phyloP scores from a whole-genome alignment of 1,139 yeast species.

The Kurtzmaniella quercitrusa region DNA sequence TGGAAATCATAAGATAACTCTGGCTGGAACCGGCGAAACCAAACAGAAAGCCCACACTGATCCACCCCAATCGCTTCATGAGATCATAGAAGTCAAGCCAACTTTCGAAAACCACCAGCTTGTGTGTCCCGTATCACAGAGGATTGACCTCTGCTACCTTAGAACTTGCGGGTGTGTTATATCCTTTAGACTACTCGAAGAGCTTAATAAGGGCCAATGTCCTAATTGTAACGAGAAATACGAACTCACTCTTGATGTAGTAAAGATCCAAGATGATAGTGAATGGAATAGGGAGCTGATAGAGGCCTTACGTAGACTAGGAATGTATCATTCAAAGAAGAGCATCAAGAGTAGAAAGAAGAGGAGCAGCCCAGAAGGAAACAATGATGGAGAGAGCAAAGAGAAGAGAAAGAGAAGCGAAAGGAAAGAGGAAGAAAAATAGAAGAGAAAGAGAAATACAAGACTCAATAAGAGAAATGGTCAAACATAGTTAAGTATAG shows the following conservation, averaged over 20 bases:
- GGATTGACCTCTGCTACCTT: slow-evolving; percentile 23
- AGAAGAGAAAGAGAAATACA: neutral
- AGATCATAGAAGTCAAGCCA: slow-evolving; percentile 25
- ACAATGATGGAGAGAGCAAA: slow-evolving; percentile 2
- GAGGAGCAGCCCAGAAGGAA: slow-evolving; percentile 20
- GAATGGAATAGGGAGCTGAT: neutral
- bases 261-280: slow-evolving; percentile 11
- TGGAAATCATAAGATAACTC: too few relatives aligned
- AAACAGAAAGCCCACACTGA: neutral
- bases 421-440: slow-evolving; percentile 1
- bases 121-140: slow-evolving; percentile 48
- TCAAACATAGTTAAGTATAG: neutral
- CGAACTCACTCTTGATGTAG: slow-evolving; percentile 26
- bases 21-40: too few relatives aligned
- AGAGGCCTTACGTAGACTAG: slow-evolving; percentile 4
- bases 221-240: slow-evolving; percentile 30
- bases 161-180: slow-evolving; percentile 43
- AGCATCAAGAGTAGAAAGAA: slow-evolving; percentile 25
- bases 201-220: slow-evolving; percentile 18
- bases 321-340: slow-evolving; percentile 48
- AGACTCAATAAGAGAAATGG: neutral
- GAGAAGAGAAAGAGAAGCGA: slow-evolving; percentile 4
- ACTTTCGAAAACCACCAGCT: slow-evolving; percentile 26
- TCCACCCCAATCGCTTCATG: slow-evolving; percentile 17
- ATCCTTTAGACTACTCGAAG: slow-evolving; percentile 20